Conservation (phyloP, 371 early-diverging fungal genomes). For the Parasitella parasitica region DNA sequence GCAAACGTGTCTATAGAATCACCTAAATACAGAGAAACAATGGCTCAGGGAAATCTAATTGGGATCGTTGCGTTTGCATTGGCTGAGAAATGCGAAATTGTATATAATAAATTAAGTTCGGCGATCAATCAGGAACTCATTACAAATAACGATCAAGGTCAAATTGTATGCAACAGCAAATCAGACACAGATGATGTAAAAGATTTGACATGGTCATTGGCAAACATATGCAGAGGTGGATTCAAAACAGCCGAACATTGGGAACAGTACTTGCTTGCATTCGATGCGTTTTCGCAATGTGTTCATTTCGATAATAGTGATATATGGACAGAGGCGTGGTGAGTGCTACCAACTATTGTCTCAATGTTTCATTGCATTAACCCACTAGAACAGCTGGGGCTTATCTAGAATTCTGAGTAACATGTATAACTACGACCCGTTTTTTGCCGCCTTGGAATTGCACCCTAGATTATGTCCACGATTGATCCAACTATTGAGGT, state of each 20-base stretch:
- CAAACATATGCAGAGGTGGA: slow-evolving; percentile 28
- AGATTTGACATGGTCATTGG: slow-evolving; percentile 23
- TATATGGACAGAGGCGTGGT: slow-evolving; percentile 49
- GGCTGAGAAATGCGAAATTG: slow-evolving; percentile 1
- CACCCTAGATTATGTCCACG: slow-evolving; percentile 8
- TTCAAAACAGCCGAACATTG: slow-evolving; percentile 14
- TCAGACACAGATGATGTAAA: slow-evolving; percentile 14
- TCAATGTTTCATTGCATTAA: neutral
- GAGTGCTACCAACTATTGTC: neutral
- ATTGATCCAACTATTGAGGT: slow-evolving; percentile 16
- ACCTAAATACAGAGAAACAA: slow-evolving; percentile 11
- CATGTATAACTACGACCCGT: slow-evolving; percentile 29
- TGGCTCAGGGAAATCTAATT: slow-evolving; percentile 16
- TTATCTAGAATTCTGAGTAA: slow-evolving; percentile 46
- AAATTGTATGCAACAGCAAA: neutral
- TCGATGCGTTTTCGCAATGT: slow-evolving; percentile 33
- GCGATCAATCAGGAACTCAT: neutral
- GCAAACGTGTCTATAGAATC: slow-evolving; percentile 27
- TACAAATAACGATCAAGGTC: neutral
- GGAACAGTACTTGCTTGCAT: slow-evolving; percentile 34
- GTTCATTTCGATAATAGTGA: slow-evolving; percentile 36
- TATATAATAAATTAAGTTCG: slow-evolving; percentile 4
- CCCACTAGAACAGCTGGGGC: slow-evolving; percentile 35
- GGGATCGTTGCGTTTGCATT: slow-evolving; percentile 9
- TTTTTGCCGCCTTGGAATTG: slow-evolving; percentile 9